phyloP scores from a whole-genome alignment of 2,329 filamentous ascomycete species.

The Fusarium denticulatum region DNA sequence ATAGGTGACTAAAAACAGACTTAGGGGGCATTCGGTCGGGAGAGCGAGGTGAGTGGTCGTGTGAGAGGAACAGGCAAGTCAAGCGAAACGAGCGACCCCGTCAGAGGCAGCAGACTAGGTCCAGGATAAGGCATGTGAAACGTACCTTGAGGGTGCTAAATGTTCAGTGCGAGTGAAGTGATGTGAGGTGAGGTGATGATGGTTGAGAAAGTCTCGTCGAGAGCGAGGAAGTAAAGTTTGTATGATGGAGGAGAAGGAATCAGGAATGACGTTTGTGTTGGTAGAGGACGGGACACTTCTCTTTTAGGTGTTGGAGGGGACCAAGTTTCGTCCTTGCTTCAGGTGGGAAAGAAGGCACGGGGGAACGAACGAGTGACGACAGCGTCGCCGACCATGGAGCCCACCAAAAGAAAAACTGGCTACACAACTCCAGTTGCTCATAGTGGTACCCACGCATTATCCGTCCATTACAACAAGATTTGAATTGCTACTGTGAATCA shows the following conservation, averaged over 20 bases:
- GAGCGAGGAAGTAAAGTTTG: slow-evolving; percentile 3
- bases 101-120: slow-evolving; percentile 19
- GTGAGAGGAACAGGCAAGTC: slow-evolving; percentile 39
- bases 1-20: slow-evolving; percentile 22
- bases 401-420: slow-evolving; percentile 10
- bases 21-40: slow-evolving; percentile 37
- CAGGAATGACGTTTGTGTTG: slow-evolving; percentile 36
- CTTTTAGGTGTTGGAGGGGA: slow-evolving; percentile 23
- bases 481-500: not conserved
- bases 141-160: slow-evolving; percentile 30
- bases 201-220: not conserved
- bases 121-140: slow-evolving; percentile 23
- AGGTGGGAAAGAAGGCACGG: slow-evolving; percentile 11
- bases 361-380: slow-evolving; percentile 24
- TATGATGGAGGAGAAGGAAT: slow-evolving; percentile 15
- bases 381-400: slow-evolving; percentile 24
- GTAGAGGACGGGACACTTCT: slow-evolving; percentile 20
- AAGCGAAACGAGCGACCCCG: slow-evolving; percentile 39
- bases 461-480: not conserved
- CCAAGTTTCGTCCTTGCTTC: slow-evolving; percentile 29
- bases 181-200: not conserved
- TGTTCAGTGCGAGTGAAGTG: not conserved
- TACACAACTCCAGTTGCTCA: not conserved
- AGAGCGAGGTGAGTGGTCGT: slow-evolving; percentile 28
- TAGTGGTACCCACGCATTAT: not conserved